A percentile compares a stretch with the other conserved stretches of the same genome.
These are phyloP conservation scores for Ophiorrhiza pumila DNA, from an alignment of 257 asterid genomes.

Conservation along the genomic window DNA sequence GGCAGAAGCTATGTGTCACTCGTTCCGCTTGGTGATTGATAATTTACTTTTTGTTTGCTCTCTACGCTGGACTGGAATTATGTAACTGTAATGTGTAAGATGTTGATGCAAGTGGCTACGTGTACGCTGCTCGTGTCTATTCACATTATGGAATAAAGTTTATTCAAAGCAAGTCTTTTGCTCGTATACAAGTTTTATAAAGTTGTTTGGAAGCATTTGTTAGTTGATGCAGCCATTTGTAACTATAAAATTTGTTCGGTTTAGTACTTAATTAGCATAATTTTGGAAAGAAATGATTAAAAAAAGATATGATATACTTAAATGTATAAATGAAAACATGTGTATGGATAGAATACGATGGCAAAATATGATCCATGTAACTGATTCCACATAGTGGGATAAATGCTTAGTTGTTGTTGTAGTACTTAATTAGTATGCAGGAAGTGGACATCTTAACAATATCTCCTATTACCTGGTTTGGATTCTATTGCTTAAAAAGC, in stretches of 20 bases:
- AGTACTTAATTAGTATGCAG: neutral
- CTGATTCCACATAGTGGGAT: no score
- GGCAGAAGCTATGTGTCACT: neutral
- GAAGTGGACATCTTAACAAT: neutral
- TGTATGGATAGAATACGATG: no score
- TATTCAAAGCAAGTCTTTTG: neutral
- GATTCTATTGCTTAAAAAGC: neutral
- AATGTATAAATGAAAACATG: no score
- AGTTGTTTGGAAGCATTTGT: neutral
- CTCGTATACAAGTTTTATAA: neutral
- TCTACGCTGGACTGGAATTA: neutral
- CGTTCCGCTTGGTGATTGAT: neutral
- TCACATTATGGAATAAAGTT: neutral
- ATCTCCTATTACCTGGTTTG: neutral
- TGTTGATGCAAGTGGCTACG: neutral
- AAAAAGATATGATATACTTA: no score
- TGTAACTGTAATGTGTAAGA: neutral
- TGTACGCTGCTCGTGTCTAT: neutral
- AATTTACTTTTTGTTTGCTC: neutral
- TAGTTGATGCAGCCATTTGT: neutral
- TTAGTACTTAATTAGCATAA: neutral
- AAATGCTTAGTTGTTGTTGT: neutral
- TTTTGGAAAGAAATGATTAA: no score
- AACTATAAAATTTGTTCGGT: neutral
- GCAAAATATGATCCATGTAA: no score